Conservation (phyloP, 2,329 filamentous ascomycete species). For the Neospermospora avenae region DNA sequence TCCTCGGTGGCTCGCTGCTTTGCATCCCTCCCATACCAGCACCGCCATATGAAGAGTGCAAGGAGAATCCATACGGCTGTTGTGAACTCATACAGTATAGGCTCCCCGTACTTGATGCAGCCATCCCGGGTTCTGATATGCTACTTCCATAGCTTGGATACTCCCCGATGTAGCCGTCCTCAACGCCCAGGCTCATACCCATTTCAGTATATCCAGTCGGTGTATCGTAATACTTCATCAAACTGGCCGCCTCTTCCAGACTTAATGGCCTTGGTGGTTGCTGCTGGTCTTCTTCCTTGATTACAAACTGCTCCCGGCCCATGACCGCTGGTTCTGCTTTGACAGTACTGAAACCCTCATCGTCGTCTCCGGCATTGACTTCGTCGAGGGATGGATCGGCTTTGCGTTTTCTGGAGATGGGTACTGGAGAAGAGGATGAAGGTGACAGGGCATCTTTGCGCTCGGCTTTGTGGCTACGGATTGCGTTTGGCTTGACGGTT, state of each 20-base stretch:
- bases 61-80: constrained; percentile 12
- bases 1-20: constrained; percentile 2
- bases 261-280: constrained; percentile 12
- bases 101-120: constrained; percentile 3
- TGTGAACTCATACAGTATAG: constrained; percentile 10
- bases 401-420: constrained; percentile 28
- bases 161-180: neutral
- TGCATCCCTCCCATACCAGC: neutral
- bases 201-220: constrained; percentile 8
- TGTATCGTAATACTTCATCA: constrained; percentile 26
- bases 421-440: neutral
- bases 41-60: neutral
- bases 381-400: constrained; percentile 23
- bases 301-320: constrained; percentile 13
- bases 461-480: constrained; percentile 18
- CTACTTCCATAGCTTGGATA: neutral
- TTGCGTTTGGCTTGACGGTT: constrained; percentile 24
- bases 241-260: constrained; percentile 15
- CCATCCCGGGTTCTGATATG: constrained; percentile 1
- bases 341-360: constrained; percentile 19
- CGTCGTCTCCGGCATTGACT: constrained; percentile 24
- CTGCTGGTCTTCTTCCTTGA: constrained; percentile 23
- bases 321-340: constrained; percentile 15
- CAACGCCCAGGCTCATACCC: neutral
- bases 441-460: constrained; percentile 8